These are phyloP conservation scores for Macrophomina tecta DNA, from an alignment of 2,329 filamentous ascomycete genomes.

Conservation along the genomic window DNA sequence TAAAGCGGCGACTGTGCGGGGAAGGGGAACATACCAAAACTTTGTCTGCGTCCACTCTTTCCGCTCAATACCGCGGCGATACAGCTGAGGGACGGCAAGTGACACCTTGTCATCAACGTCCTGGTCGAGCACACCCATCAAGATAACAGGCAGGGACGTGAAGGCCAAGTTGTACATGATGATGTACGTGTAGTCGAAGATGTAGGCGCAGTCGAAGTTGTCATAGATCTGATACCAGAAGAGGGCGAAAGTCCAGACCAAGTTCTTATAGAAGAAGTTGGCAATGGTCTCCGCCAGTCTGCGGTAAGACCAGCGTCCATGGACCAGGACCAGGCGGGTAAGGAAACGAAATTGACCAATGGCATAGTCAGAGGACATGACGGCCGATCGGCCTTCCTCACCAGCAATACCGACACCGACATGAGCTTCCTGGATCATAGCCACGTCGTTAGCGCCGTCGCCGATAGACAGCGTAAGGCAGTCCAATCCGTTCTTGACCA, in stretches of 20 bases:
- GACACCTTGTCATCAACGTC: slow-evolving; percentile 95
- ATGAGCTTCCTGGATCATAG: slow-evolving; percentile 97
- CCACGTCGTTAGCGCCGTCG: slow-evolving; percentile 93
- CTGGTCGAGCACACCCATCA: slow-evolving; percentile 97
- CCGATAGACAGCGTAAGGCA: slow-evolving; percentile 95
- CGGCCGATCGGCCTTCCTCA: slow-evolving; percentile 88
- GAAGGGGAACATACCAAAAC: slow-evolving; percentile 79
- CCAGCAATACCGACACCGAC: slow-evolving; percentile 96
- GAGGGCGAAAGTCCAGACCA: slow-evolving; percentile 94
- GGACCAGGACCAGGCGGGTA: slow-evolving; percentile 82
- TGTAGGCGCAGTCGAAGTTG: slow-evolving; percentile 94
- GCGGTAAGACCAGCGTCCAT: slow-evolving; percentile 96
- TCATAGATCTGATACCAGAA: slow-evolving; percentile 98
- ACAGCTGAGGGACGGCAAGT: slow-evolving; percentile 91
- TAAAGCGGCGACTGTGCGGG: neutral
- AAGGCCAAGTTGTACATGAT: slow-evolving; percentile 96
- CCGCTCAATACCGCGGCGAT: slow-evolving; percentile 92
- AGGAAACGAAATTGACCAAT: slow-evolving; percentile 94
- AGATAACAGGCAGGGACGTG: slow-evolving; percentile 90
- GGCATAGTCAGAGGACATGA: slow-evolving; percentile 95
- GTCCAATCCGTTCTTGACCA: slow-evolving; percentile 94
- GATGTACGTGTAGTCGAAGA: slow-evolving; percentile 98
- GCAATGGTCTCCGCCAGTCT: slow-evolving; percentile 90
- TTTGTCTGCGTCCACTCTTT: slow-evolving; percentile 95
- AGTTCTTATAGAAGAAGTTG: slow-evolving; percentile 99